Conservation (phyloP, 2,329 filamentous ascomycete species). For the Aspergillus aculeatus region DNA sequence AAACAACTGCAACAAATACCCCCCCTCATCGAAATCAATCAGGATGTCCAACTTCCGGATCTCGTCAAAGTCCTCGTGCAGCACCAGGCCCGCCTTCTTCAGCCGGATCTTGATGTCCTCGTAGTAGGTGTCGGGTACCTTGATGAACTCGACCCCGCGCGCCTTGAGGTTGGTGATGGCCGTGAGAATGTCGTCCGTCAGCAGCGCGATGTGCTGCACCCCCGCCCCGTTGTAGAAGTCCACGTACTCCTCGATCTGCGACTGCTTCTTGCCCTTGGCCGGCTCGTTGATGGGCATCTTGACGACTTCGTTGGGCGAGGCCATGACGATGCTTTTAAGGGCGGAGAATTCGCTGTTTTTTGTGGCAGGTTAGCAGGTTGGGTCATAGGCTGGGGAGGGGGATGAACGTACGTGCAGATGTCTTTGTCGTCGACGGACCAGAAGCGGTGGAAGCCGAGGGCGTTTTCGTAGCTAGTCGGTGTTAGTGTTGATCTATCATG, state of each 20-base stretch:
- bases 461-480: conserved; percentile 71
- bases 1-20: conserved; percentile 75
- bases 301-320: conserved; percentile 76
- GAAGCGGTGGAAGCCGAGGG: conserved; percentile 92
- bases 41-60: conserved; percentile 79
- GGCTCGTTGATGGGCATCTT: conserved; percentile 99
- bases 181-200: conserved; percentile 74
- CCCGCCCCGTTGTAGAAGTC: conserved; percentile 86
- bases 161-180: conserved; percentile 75
- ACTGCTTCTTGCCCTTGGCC: conserved; percentile 82
- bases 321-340: conserved; percentile 86
- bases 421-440: conserved; percentile 94
- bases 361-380: too few species aligned
- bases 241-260: conserved; percentile 91
- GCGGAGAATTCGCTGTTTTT: conserved; percentile 70
- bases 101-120: conserved; percentile 71
- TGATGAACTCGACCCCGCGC: conserved; percentile 91
- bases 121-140: conserved; percentile 85
- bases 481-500: neutral
- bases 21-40: conserved; percentile 91
- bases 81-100: conserved; percentile 57
- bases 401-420: conserved; percentile 64
- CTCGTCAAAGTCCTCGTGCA: conserved; percentile 77
- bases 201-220: conserved; percentile 89
- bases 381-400: too few species aligned